phyloP scores from a whole-genome alignment of 257 asterid genomes.

The Paraleonurus japonicus region DNA sequence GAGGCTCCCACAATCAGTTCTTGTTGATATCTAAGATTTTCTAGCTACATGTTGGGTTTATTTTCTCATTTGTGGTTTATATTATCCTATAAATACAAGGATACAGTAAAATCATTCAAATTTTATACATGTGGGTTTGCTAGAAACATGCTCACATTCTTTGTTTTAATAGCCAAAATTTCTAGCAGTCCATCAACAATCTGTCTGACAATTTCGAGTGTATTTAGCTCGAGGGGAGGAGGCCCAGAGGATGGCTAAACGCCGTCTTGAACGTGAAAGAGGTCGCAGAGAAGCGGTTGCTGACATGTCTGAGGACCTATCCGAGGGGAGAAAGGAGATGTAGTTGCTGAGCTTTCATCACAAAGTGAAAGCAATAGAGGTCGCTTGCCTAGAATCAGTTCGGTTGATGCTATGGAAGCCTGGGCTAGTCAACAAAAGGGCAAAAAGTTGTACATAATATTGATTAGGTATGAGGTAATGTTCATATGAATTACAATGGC shows the following conservation, averaged over 20 bases:
- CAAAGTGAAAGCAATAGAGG: conserved; percentile 67
- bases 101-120: background rate
- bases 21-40: conserved; percentile 2
- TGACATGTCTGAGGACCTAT: conserved; percentile 91
- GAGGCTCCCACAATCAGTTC: background rate
- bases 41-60: background rate
- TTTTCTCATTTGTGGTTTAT: background rate
- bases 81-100: background rate
- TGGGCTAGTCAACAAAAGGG: conserved; percentile 79
- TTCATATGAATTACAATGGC: background rate
- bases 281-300: conserved; percentile 95
- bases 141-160: background rate
- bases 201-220: background rate
- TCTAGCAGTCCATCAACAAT: background rate
- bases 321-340: conserved; percentile 72
- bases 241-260: conserved; percentile 72
- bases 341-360: conserved; percentile 46
- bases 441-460: conserved; percentile 68
- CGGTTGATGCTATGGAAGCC: conserved; percentile 77
- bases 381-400: conserved; percentile 74
- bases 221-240: conserved; percentile 75
- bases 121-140: background rate
- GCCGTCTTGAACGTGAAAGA: conserved; percentile 79
- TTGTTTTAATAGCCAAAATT: background rate
- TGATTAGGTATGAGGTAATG: conserved; percentile 53